Base-by-base conservation (phyloP, 2,329 filamentous ascomycete genomes). In the Microsporum audouinii region DNA sequence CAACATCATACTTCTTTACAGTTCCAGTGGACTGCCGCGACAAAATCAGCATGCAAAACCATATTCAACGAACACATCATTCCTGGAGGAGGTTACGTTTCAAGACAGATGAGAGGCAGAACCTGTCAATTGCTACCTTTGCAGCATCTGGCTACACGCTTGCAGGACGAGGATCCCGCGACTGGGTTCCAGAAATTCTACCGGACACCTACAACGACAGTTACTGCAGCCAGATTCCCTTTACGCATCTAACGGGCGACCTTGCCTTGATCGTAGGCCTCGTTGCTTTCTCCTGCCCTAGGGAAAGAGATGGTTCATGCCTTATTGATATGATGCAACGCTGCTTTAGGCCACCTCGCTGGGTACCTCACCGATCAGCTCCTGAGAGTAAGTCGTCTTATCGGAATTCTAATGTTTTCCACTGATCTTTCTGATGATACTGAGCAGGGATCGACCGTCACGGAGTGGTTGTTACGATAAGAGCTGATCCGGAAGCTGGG, bases 141-240 rank as follows among this genome's bases (percentile, higher is more conserved):
- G 56, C 60, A 29, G 34, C 23, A 4, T 34, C 47, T 12, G 34
- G 61, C 12, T 36, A 64, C 41, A 61, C 64, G 14, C 61, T 69
- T 23, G 67, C 66, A 7, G 63, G 65, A 10, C 62, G 55, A 31
- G 63, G 62, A 8, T 64, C 64, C 3, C 4, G 1, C 17, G 39
- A 33, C 29, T 69, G 65, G 67, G 65, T 67, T 41, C 61, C 63
- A 29, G 49, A 68, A 39, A 64, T 70, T n/a, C 45, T 70, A 2
- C 68, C 66, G 36, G 3, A 27, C 3, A 39, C 60, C 8, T 68
- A 67, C 29, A 47, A 66, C 7, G 60, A 61, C 17, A 31, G 59
- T 8, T 29, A 59, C 7, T 49, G 58, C 29, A 31, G 51, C 23
- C 10, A 7, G 36, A 5, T 31, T n/a, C 17, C 45, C 1, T 23